phyloP scores from a whole-genome alignment of 495 filamentous ascomycete species.

The Lepidopterella palustris region DNA sequence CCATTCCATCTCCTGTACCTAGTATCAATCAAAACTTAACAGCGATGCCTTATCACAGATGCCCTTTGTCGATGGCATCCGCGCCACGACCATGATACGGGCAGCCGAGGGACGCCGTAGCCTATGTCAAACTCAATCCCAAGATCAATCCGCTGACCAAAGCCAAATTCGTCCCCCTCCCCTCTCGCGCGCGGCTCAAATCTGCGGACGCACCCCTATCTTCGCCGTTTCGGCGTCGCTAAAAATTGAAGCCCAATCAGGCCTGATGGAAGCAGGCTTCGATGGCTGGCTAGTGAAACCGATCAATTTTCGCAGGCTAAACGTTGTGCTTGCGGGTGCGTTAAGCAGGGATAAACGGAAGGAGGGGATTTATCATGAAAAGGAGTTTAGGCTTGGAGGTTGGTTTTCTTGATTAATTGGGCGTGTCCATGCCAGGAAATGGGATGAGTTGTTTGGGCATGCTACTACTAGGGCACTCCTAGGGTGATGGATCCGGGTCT shows the following conservation, averaged over 20 bases:
- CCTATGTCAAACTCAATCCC: not conserved
- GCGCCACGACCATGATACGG: slow-evolving; percentile 18
- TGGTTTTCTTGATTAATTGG: no score
- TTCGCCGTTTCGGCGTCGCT: slow-evolving; percentile 18
- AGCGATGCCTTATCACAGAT: slow-evolving; percentile 1
- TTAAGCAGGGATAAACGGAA: not conserved
- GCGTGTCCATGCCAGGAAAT: no score
- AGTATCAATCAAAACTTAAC: no score
- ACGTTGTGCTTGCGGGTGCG: not conserved
- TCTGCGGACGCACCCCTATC: slow-evolving; percentile 8
- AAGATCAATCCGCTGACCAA: no score
- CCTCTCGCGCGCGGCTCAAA: not conserved
- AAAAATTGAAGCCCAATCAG: not conserved
- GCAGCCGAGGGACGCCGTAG: not conserved
- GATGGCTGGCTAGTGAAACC: slow-evolving; percentile 20
- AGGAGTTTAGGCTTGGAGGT: no score
- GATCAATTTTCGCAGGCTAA: slow-evolving; percentile 11
- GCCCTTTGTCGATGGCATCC: slow-evolving; percentile 10
- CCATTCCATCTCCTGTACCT: not conserved
- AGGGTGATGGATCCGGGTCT: no score
- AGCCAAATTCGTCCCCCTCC: not conserved
- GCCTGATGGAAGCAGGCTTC: slow-evolving; percentile 12
- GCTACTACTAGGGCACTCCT: no score
- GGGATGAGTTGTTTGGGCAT: no score
- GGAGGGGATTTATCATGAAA: no score